Percentiles rank a stretch among this genome's conserved stretches.
phyloP scores from a whole-genome alignment of 169 alveolate species.

The Babesia caballi region DNA sequence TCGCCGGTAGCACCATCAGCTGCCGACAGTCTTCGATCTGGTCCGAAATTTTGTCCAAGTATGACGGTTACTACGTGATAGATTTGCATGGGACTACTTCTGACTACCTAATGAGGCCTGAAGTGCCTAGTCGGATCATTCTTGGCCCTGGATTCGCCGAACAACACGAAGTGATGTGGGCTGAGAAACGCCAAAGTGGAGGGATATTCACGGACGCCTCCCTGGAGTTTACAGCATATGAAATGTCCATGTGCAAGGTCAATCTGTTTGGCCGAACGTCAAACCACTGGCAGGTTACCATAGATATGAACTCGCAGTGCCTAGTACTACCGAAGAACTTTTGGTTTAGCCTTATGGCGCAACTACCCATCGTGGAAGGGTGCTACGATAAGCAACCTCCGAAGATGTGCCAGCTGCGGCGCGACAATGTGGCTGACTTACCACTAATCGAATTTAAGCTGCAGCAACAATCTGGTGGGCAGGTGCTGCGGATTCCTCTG shows the following conservation, averaged over 20 bases:
- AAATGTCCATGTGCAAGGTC: slow-evolving; percentile 65
- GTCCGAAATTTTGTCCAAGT: slow-evolving; percentile 3
- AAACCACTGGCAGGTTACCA: slow-evolving; percentile 69
- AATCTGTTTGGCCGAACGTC: slow-evolving; percentile 71
- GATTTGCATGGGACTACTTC: slow-evolving; percentile 57
- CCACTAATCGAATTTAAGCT: slow-evolving; percentile 64
- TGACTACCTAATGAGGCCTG: no score
- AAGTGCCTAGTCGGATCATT: background rate
- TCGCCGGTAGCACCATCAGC: slow-evolving; percentile 28
- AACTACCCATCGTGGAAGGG: slow-evolving; percentile 68
- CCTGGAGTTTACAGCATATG: slow-evolving; percentile 69
- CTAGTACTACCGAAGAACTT: slow-evolving; percentile 73
- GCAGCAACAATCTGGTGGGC: background rate
- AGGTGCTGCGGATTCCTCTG: slow-evolving; percentile 39
- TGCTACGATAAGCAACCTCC: slow-evolving; percentile 55
- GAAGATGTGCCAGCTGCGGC: slow-evolving; percentile 48
- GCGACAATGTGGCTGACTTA: slow-evolving; percentile 11
- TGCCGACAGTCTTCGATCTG: slow-evolving; percentile 38
- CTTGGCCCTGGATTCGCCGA: slow-evolving; percentile 12
- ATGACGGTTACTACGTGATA: slow-evolving; percentile 33
- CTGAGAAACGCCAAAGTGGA: slow-evolving; percentile 73
- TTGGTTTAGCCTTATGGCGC: slow-evolving; percentile 76
- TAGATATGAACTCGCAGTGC: slow-evolving; percentile 66
- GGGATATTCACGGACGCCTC: slow-evolving; percentile 73
- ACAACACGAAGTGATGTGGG: slow-evolving; percentile 57